These are phyloP conservation scores for Saccharomyces hybrid DNA, from an alignment of 1,139 yeast species.

Conservation along the genomic window DNA sequence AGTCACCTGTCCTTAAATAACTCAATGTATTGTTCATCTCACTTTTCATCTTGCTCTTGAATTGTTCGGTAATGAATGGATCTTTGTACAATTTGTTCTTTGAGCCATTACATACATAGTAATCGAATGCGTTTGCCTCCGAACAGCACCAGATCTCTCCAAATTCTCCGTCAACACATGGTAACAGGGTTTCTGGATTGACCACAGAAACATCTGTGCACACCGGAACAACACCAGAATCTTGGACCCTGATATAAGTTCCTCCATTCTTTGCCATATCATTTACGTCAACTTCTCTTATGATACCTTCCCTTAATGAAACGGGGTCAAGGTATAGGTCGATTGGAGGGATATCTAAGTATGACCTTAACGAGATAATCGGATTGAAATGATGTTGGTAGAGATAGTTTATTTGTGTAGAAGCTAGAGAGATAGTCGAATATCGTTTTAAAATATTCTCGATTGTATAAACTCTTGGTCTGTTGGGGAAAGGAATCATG, in stretches of 20 bases:
- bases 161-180: constrained; percentile 87
- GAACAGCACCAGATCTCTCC: constrained; percentile 98
- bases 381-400: constrained; percentile 80
- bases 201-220: constrained; percentile 92
- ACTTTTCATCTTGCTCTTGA: constrained; percentile 44
- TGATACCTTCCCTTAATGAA: constrained; percentile 80
- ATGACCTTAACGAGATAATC: constrained; percentile 68
- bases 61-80: constrained; percentile 40
- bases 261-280: constrained; percentile 41
- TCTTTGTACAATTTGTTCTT: constrained; percentile 27
- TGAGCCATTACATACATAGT: constrained; percentile 37
- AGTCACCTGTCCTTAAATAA: constrained; percentile 85
- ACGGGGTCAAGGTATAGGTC: constrained; percentile 82
- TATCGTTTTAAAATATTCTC: constrained; percentile 57
- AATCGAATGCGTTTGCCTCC: constrained; percentile 66
- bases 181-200: constrained; percentile 76
- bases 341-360: constrained; percentile 82
- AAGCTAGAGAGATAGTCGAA: constrained; percentile 56
- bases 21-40: constrained; percentile 55
- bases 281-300: constrained; percentile 70
- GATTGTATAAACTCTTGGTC: constrained; percentile 61
- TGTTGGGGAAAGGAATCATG: constrained; percentile 71
- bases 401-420: constrained; percentile 67
- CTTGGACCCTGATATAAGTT: constrained; percentile 60
- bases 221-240: constrained; percentile 93